phyloP scores from a whole-genome alignment of 495 filamentous ascomycete species.

The Talaromyces proteolyticus region DNA sequence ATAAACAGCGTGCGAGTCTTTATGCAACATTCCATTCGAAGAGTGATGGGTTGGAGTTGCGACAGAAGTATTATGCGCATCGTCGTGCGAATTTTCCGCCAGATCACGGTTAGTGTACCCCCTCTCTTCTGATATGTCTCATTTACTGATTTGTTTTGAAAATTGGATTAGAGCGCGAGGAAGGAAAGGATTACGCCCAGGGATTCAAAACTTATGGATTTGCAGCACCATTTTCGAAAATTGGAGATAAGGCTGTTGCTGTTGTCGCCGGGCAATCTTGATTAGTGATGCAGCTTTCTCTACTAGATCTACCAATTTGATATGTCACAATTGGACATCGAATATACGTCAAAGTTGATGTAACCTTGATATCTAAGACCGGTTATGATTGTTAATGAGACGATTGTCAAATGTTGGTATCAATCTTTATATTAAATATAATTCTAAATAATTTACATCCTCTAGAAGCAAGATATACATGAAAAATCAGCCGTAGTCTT shows the following conservation, averaged over 20 bases:
- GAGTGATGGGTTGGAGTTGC: constrained; percentile 27
- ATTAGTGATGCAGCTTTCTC: too few species aligned
- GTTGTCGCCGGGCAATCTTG: background rate
- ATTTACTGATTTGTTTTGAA: background rate
- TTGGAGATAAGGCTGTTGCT: constrained; percentile 11
- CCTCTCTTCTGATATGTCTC: background rate
- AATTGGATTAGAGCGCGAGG: constrained; percentile 20
- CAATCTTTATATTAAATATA: too few species aligned
- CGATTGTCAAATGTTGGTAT: too few species aligned
- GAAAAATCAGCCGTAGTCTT: too few species aligned
- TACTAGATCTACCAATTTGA: too few species aligned
- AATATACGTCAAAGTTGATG: too few species aligned
- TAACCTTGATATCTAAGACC: too few species aligned
- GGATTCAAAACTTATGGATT: constrained; percentile 34
- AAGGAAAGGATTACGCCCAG: constrained; percentile 28
- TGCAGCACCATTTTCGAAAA: constrained; percentile 19
- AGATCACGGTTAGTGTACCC: constrained; percentile 21
- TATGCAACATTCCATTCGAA: constrained; percentile 38
- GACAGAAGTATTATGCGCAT: constrained; percentile 32
- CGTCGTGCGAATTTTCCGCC: constrained; percentile 32
- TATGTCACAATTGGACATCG: too few species aligned
- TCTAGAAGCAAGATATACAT: too few species aligned
- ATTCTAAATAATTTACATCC: too few species aligned
- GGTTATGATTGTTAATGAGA: too few species aligned
- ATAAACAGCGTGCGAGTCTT: constrained; percentile 25